These are phyloP conservation scores for Santalum album DNA, from an alignment of 164 flowering plant genomes.

Conservation along the genomic window DNA sequence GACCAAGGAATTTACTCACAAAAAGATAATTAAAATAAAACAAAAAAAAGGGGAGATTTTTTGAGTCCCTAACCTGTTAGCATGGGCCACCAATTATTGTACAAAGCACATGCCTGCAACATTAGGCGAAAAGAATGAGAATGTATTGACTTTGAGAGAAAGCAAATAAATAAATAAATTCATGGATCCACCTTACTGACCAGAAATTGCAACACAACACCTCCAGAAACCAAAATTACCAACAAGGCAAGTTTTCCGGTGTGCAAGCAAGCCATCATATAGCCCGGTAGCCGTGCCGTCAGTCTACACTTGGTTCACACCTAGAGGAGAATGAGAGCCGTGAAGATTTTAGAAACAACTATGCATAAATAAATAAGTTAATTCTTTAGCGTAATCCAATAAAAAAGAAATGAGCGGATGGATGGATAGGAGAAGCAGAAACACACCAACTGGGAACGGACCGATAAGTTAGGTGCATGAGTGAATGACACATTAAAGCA, in stretches of 20 bases:
- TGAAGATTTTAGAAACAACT: neutral
- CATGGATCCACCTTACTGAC: no score
- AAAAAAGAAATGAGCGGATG: no score
- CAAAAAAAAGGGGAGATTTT: no score
- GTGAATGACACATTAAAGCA: no score
- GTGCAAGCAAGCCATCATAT: constrained; percentile 61
- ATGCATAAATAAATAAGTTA: neutral
- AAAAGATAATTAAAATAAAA: no score
- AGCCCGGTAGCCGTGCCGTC: constrained; percentile 74
- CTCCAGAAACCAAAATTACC: constrained; percentile 92
- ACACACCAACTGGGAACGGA: no score
- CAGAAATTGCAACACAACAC: constrained; percentile 84
- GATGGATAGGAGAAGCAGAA: no score
- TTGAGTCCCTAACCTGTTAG: constrained; percentile 45
- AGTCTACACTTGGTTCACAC: constrained; percentile 20
- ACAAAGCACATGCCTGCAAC: constrained; percentile 90
- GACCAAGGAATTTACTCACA: no score
- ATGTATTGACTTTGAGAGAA: neutral
- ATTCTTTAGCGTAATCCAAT: no score
- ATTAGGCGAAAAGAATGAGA: constrained; percentile 12
- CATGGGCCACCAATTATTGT: constrained; percentile 99
- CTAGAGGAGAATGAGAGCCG: constrained; percentile 10
- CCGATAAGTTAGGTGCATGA: no score
- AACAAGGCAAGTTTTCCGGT: constrained; percentile 69
- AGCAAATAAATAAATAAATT: neutral